A percentile compares a stretch with the other conserved stretches of the same genome.
These are phyloP conservation scores for Moesziomyces aphidis DNA, from an alignment of 1,284 basidiomycete species.

Conservation along the genomic window DNA sequence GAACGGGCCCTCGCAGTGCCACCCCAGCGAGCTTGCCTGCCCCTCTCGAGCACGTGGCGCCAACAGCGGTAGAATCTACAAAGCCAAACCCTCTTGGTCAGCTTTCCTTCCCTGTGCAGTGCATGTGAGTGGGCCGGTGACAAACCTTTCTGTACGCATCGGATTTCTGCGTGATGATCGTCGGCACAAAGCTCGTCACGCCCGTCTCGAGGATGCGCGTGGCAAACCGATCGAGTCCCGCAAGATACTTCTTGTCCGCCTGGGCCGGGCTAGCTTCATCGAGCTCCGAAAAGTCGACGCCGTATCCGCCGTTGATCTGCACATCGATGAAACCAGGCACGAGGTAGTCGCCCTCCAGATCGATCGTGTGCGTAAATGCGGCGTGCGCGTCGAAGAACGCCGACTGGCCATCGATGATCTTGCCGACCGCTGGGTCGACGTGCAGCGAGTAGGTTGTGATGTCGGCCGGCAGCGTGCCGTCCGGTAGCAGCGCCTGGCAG, in stretches of 20 bases:
- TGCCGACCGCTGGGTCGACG: constrained; percentile 18
- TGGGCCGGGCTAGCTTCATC: constrained; percentile 70
- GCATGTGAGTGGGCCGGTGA: not conserved
- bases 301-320: constrained; percentile 88
- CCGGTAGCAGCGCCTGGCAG: constrained; percentile 36
- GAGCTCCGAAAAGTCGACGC: constrained; percentile 84
- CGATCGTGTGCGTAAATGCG: constrained; percentile 22
- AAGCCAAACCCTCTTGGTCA: not conserved
- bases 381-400: constrained; percentile 26
- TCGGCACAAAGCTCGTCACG: constrained; percentile 78
- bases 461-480: constrained; percentile 18
- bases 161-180: constrained; percentile 27
- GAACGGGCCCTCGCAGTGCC: constrained; percentile 91
- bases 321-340: constrained; percentile 83
- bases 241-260: constrained; percentile 62
- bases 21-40: constrained; percentile 78
- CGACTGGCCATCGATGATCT: constrained; percentile 36
- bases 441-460: constrained; percentile 28
- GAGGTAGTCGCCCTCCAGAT: constrained; percentile 34
- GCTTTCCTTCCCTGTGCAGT: too few species aligned
- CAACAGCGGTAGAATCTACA: constrained; percentile 72
- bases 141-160: constrained; percentile 44
- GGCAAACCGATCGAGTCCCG: constrained; percentile 78
- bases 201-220: constrained; percentile 85
- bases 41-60: constrained; percentile 67